Evolutionary conservation across 1,284 basidiomycete genomes (phyloP).

Genomic region (Somion occarium): DNA sequence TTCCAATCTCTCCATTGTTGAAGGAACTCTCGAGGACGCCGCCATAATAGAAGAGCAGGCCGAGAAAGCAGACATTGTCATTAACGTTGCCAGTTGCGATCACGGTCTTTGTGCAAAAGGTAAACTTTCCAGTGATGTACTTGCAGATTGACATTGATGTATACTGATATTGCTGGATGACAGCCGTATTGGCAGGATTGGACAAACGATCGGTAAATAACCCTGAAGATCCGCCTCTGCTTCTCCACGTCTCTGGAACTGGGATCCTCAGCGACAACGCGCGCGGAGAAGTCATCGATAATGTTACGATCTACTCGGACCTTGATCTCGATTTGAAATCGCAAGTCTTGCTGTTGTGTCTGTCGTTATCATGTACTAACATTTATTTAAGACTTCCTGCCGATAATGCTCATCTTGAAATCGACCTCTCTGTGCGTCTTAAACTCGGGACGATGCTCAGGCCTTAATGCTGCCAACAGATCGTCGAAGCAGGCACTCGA

Average conservation of each 20-base stretch:
- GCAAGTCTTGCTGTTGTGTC: conserved; percentile 11
- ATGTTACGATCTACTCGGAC: conserved; percentile 31
- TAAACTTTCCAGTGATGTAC: conserved; percentile 16
- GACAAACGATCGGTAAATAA: conserved; percentile 30
- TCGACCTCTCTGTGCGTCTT: conserved; percentile 30
- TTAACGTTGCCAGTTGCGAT: conserved; percentile 38
- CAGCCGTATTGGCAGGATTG: conserved; percentile 36
- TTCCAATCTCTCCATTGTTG: conserved; percentile 28
- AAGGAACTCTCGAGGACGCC: conserved; percentile 33
- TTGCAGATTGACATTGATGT: neutral
- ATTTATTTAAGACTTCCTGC: conserved; percentile 13
- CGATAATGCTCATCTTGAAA: conserved; percentile 33
- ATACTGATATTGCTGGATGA: neutral
- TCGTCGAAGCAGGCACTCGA: conserved; percentile 35
- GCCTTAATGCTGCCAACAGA: conserved; percentile 21
- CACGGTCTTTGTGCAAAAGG: conserved; percentile 31
- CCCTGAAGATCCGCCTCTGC: conserved; percentile 34
- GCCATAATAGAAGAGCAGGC: conserved; percentile 31
- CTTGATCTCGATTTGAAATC: conserved; percentile 30
- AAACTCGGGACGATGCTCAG: too few relatives aligned
- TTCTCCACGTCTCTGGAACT: conserved; percentile 37
- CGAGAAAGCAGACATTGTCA: conserved; percentile 28
- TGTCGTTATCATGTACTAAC: neutral
- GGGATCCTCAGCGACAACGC: conserved; percentile 36
- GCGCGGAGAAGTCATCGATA: conserved; percentile 30